phyloP scores from a whole-genome alignment of 2,329 filamentous ascomycete species.

The Pleoardoris graminearum region DNA sequence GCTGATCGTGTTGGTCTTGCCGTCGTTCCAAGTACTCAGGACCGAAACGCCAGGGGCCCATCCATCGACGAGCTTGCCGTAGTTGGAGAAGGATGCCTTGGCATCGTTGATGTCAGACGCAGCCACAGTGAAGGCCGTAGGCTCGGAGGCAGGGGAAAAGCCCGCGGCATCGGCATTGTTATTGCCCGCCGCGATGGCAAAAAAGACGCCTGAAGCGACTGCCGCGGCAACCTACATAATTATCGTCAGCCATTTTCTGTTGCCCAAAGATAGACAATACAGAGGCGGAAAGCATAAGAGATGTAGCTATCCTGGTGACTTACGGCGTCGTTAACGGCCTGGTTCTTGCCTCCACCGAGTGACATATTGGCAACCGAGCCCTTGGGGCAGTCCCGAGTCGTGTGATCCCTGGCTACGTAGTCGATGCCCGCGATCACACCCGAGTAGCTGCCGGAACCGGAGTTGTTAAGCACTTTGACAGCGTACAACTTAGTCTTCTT shows the following conservation, averaged over 20 bases:
- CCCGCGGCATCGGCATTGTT: constrained; percentile 27
- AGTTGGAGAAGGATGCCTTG: constrained; percentile 43
- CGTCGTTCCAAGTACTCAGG: constrained; percentile 51
- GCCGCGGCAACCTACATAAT: constrained; percentile 32
- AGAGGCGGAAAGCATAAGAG: neutral
- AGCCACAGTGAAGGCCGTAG: constrained; percentile 45
- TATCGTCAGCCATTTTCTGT: constrained; percentile 3
- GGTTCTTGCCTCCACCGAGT: constrained; percentile 31
- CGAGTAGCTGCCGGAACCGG: constrained; percentile 28
- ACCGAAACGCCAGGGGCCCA: constrained; percentile 45
- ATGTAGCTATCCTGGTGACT: neutral
- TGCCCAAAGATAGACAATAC: neutral
- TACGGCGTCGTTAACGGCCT: constrained; percentile 30
- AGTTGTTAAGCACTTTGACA: constrained; percentile 42
- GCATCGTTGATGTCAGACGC: constrained; percentile 38
- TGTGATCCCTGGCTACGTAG: constrained; percentile 16
- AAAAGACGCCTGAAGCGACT: constrained; percentile 40
- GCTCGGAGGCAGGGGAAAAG: constrained; percentile 41
- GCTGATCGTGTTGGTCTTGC: constrained; percentile 51
- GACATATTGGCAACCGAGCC: constrained; percentile 32
- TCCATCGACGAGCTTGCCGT: constrained; percentile 40
- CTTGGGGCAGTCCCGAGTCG: constrained; percentile 26
- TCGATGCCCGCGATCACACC: constrained; percentile 29
- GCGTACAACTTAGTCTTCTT: constrained; percentile 41
- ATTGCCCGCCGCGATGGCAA: constrained; percentile 46